Evolutionary conservation across 768 basidiomycete genomes (phyloP).

Genomic region (Rhodosporidiobolus sp.): DNA sequence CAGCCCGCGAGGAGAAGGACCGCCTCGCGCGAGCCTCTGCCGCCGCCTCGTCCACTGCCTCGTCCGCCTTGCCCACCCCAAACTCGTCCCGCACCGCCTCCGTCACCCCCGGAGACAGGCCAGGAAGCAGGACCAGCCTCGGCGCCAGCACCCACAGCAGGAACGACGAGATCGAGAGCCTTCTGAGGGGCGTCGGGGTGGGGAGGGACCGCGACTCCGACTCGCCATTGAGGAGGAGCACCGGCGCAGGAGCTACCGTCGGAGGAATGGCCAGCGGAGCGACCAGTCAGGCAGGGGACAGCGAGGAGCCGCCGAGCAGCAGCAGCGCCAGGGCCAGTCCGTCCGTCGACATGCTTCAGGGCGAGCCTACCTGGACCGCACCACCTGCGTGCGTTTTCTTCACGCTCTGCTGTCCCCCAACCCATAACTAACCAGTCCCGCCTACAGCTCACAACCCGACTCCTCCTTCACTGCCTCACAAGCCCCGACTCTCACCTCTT

Average conservation of each 20-base stretch:
- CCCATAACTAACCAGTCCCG: neutral
- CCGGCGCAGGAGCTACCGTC: neutral
- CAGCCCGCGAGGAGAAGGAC: conserved; percentile 39
- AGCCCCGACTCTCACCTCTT: neutral
- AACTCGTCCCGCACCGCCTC: no score
- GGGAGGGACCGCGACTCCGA: neutral
- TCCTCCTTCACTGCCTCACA: neutral
- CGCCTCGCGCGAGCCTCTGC: conserved; percentile 1
- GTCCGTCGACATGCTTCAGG: neutral
- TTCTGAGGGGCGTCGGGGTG: conserved; percentile 29
- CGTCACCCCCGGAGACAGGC: neutral
- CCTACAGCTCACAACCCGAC: neutral
- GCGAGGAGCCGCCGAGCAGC: neutral
- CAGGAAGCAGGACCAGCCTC: neutral
- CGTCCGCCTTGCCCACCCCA: conserved; percentile 5
- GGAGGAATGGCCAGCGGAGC: neutral
- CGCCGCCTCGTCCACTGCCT: neutral
- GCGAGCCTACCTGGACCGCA: neutral
- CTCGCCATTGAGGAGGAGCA: neutral
- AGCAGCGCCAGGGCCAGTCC: neutral
- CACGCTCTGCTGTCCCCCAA: no score
- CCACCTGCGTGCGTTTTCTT: neutral
- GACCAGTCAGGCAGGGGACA: neutral
- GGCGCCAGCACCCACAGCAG: conserved; percentile 3
- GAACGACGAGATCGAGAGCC: conserved; percentile 31